These are phyloP conservation scores for Trametes gibbosa DNA, from an alignment of 768 basidiomycete species.

Conservation along the genomic window DNA sequence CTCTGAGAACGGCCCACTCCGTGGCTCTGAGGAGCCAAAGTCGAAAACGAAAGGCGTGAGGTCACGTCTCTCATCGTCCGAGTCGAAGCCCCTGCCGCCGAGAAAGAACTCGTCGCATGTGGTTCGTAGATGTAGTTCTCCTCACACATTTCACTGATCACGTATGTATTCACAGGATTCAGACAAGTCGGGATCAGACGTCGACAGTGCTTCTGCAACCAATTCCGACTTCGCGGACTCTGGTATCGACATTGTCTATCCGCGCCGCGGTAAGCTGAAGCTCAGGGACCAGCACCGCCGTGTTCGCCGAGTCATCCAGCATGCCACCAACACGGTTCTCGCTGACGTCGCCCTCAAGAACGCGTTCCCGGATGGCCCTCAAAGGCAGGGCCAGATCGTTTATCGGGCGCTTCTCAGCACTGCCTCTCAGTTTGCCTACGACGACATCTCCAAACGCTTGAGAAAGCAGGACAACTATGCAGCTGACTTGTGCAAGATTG, in stretches of 20 bases:
- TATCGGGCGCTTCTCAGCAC: not conserved
- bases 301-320: not conserved
- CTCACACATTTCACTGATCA: too few relatives aligned
- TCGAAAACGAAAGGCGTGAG: too few relatives aligned
- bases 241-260: not conserved
- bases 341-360: not conserved
- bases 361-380: not conserved
- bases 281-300: not conserved
- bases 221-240: not conserved
- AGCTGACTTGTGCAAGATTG: not conserved
- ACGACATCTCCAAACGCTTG: not conserved
- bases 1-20: too few relatives aligned
- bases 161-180: too few relatives aligned
- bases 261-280: not conserved
- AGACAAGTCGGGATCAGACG: too few relatives aligned
- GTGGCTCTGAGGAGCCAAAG: too few relatives aligned
- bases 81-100: too few relatives aligned
- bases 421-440: not conserved
- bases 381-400: not conserved
- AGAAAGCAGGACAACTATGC: not conserved
- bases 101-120: too few relatives aligned
- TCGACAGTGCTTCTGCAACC: not conserved
- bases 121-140: too few relatives aligned
- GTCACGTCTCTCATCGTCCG: too few relatives aligned
- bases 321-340: not conserved